Evolutionary conservation across 1,284 basidiomycete genomes (phyloP), one percentile per base, ranked within the genome.

Genomic region (Ceratobasidium papillatum): DNA sequence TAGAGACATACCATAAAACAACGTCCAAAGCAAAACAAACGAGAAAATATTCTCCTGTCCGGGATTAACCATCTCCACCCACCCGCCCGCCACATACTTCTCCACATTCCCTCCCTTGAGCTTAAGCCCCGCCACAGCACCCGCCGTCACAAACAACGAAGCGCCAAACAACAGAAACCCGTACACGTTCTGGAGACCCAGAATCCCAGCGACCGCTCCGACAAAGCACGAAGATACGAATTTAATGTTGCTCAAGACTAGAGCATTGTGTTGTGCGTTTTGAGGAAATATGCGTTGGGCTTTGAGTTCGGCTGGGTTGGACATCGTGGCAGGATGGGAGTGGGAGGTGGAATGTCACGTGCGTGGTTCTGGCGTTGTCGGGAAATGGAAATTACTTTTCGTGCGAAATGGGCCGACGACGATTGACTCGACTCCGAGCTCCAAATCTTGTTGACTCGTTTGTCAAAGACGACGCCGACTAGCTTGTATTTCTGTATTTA

Each of bases 11-110:
- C 92, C 94, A 81, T 93, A 95, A 81, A 94, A 92, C 74, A 95
- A 84, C 47, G 94, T 96, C 94, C 94, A 96, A 43, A 92, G 90
- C 56, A 96, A 86, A 76, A 96, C 86, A 80, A 95, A 96, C 0
- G 93, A 93, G 79, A 93, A 91, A 22, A 91, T 84, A 78, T 94
- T 95, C 82, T 96, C 94, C 82, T 94, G 91, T 12, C 93, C 93
- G 0, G 94, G 90, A 75, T 91, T 94, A 61, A 90, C 82, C 52
- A 95, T 83, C 74, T 91, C 92, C 79, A 85, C 82, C 80, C 80
- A 81, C 12, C 80, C 82, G 56, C 77, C 62, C 54, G 78, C 49
- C 27, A 91, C 82, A 81, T 88, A 93, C 78, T 88, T 89, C 59
- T 81, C 79, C 3, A 89, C 86, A 58, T 84, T 84, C 77, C 77